These are phyloP conservation scores for Leccinellum luteum DNA, from an alignment of 768 basidiomycete species.

Conservation along the genomic window DNA sequence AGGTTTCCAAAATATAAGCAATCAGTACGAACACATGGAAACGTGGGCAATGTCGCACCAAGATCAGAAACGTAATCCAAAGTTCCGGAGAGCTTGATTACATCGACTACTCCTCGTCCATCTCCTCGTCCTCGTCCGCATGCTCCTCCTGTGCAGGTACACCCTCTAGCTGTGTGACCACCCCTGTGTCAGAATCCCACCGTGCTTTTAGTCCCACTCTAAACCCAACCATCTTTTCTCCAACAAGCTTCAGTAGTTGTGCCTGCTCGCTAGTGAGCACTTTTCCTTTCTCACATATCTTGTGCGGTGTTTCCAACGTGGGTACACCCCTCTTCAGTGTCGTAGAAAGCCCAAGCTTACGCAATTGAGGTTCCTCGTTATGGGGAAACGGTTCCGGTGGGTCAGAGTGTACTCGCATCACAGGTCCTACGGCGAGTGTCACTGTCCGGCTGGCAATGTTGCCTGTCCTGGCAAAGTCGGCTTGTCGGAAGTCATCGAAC, in stretches of 20 bases:
- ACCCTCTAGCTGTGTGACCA: conserved; percentile 58
- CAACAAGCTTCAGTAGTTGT: conserved; percentile 88
- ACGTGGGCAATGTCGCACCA: not conserved
- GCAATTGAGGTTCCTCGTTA: conserved; percentile 94
- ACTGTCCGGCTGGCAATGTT: conserved; percentile 76
- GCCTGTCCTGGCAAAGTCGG: conserved; percentile 90
- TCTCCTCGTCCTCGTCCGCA: conserved; percentile 40
- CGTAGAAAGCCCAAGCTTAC: conserved; percentile 87
- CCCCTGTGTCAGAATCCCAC: conserved; percentile 69
- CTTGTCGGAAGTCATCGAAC: conserved; percentile 88
- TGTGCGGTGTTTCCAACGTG: conserved; percentile 74
- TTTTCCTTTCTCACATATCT: conserved; percentile 81
- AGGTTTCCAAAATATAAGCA: not conserved
- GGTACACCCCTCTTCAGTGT: conserved; percentile 86
- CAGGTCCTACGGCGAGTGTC: conserved; percentile 76
- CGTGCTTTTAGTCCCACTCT: conserved; percentile 65
- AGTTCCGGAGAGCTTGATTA: not conserved
- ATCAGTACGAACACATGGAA: not conserved
- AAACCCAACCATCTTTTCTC: conserved; percentile 86
- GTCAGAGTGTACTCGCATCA: conserved; percentile 76
- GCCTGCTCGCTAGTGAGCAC: conserved; percentile 82
- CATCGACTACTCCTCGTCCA: conserved; percentile 47
- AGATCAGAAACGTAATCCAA: not conserved
- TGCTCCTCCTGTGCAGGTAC: conserved; percentile 33
- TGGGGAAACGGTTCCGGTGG: conserved; percentile 91